Base-by-base conservation (phyloP, 108 stramenopile species). In the Nannochloropsis oceanica region DNA sequence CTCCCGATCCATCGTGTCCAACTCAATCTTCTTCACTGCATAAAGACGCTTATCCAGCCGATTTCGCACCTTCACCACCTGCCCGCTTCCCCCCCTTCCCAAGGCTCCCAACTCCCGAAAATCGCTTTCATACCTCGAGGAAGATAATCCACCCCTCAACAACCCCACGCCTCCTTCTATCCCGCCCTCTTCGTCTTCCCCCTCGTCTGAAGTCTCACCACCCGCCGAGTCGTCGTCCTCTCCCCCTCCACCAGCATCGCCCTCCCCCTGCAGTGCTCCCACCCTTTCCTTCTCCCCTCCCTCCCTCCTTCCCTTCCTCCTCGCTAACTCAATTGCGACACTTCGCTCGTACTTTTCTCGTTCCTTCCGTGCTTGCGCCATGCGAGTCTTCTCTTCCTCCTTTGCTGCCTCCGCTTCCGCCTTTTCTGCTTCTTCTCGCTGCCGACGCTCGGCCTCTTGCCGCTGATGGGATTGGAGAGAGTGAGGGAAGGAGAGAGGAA, bases 21-120 rank as follows among this genome's bases (percentile, higher is more conserved):
- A 26, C 13, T 83, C 34, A 8, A 90, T 89, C 43, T 90, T 90
- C 80, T 90, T 90, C 43, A 90, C 86, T 24, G 89, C 89, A 84
- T 90, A 90, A 24, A 87, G 25, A 12, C 88, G 86, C 20, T 84
- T 86, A 83, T 90, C 89, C 27, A 90, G 44, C 9, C 88, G 83
- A 42, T 90, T 87, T 20, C 89, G 86, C 27, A 90, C 90, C 84
- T 90, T 90, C 25, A 84, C 83, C 24, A 90, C 90, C 59, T 88
- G 86, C 9, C 90, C 90, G 43, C 85, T 88, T 18, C 89, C 90
- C n/a, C 90, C 90, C 43, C 88, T 81, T 8, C 90, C 90, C 12
- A 90, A 79, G 25, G 83, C 50, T 27, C 86, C 87, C 13, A 90
- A 27, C 89, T 90, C 87, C 87, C 90, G 87, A 84, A 90, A 90